Conservation (phyloP, 768 basidiomycete species). For the Lyophyllum semitale region DNA sequence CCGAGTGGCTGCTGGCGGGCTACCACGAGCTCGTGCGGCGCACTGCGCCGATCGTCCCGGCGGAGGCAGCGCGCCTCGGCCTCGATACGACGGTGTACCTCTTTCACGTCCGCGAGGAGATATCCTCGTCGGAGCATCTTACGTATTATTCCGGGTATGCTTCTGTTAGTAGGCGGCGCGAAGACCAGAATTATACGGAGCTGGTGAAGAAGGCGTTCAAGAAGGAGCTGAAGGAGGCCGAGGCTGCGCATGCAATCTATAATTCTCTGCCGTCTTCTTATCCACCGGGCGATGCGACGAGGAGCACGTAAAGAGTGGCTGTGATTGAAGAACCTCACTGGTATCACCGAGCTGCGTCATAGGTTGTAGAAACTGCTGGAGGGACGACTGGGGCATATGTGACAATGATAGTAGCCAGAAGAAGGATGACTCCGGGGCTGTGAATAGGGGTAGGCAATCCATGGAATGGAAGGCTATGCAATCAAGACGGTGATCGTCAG, state of each 20-base stretch:
- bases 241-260: conserved; percentile 2
- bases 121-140: background rate
- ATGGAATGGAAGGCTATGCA: no score
- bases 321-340: background rate
- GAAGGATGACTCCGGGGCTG: no score
- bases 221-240: conserved; percentile 8
- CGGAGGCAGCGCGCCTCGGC: conserved; percentile 29
- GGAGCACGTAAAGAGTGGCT: background rate
- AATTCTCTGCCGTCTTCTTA: background rate
- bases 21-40: conserved; percentile 23
- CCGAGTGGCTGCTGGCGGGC: conserved; percentile 33
- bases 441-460: no score
- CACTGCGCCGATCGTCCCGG: conserved; percentile 21
- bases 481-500: no score
- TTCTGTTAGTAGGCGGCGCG: background rate
- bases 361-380: no score
- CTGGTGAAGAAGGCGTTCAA: conserved; percentile 3
- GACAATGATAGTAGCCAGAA: no score
- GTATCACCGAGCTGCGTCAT: no score
- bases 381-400: no score
- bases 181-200: conserved; percentile 3
- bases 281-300: background rate
- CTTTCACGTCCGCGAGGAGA: conserved; percentile 19
- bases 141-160: background rate
- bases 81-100: conserved; percentile 19